Evolutionary conservation across 73 alveolate species (phyloP), one percentile per base, ranked within the genome.

Genomic region (Breviolum minutum): DNA sequence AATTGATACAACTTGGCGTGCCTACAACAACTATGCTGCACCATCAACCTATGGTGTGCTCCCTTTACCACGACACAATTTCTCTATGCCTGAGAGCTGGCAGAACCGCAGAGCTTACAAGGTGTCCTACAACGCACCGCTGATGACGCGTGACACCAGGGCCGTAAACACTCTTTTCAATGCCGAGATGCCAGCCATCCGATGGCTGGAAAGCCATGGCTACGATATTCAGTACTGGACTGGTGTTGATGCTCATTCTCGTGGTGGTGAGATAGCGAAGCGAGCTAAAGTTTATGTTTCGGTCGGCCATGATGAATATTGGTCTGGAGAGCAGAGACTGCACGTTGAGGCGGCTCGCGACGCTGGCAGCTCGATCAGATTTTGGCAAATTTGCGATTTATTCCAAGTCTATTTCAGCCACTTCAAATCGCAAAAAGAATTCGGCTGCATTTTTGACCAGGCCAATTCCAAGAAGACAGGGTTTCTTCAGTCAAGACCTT

Each of bases 11-110:
- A 92, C 98, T 14, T 92, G 98, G 98, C 98, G 98, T 10, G 98
- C 98, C 16, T 92, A 92, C 90, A 92, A 92, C 90, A 92, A 73
- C 80, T 92, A 92, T 32, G 81, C 66, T 5, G 85, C 90, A 17
- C 98, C 98, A 40, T 92, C 98, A 64, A 60, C 98, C 76, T 92
- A 92, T 62, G 98, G 98, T 6, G 98, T 92, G 48, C 98, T 92
- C 29, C 98, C 98, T 26, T 66, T 92, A 32, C 24, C 71, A 19
- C 26, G 90, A 40, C 89, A 74, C 79, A 92, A 92, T 16, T 61
- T 92, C 24, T 27, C 68, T n/a, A 22, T 92, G 24, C 89, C 98
- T 5, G 66, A 73, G 64, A 20, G 74, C 26, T 92, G 98, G 98
- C 68, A 92, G 27, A 22, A n/a, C 60, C 90, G 98, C 60, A 13